Evolutionary conservation across 2,329 filamentous ascomycete species (phyloP).

Genomic region (Hysterium pulicare): DNA sequence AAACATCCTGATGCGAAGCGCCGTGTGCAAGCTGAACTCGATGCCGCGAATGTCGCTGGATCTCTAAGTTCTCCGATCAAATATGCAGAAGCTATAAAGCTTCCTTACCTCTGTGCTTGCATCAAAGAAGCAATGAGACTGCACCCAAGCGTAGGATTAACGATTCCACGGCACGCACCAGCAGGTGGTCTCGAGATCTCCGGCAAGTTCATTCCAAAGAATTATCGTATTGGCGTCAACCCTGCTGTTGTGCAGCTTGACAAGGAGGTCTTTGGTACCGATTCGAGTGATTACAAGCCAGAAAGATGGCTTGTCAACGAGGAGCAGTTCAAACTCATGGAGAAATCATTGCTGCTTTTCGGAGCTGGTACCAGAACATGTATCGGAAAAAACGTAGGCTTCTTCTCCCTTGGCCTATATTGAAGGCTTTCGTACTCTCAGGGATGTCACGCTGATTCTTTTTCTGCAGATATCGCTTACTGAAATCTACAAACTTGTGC

Average conservation of each 20-base stretch:
- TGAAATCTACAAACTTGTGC: slow-evolving; percentile 21
- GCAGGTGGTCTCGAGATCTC: slow-evolving; percentile 2
- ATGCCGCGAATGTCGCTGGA: slow-evolving; percentile 8
- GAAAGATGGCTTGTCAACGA: slow-evolving; percentile 43
- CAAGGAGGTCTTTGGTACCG: slow-evolving; percentile 39
- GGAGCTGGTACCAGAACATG: slow-evolving; percentile 5
- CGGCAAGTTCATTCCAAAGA: slow-evolving; percentile 24
- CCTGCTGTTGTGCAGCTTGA: slow-evolving; percentile 36
- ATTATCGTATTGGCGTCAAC: slow-evolving; percentile 27
- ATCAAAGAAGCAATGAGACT: slow-evolving; percentile 16
- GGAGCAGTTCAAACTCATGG: slow-evolving; percentile 3
- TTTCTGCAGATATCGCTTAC: slow-evolving; percentile 9
- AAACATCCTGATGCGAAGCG: slow-evolving; percentile 23
- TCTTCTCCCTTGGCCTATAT: neutral
- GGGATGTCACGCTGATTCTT: neutral
- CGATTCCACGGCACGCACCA: slow-evolving; percentile 22
- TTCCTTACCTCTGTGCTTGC: slow-evolving; percentile 27
- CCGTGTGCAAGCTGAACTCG: slow-evolving; percentile 15
- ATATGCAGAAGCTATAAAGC: slow-evolving; percentile 5
- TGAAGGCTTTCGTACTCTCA: neutral
- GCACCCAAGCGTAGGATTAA: slow-evolving; percentile 2
- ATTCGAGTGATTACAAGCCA: slow-evolving; percentile 44
- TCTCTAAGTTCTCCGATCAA: neutral
- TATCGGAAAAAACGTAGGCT: slow-evolving; percentile 6
- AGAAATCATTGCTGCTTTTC: slow-evolving; percentile 5